Evolutionary conservation across 306 rosid species (phyloP), one percentile per base, ranked within the genome.

Genomic region (Sechiopsis laciniata): DNA sequence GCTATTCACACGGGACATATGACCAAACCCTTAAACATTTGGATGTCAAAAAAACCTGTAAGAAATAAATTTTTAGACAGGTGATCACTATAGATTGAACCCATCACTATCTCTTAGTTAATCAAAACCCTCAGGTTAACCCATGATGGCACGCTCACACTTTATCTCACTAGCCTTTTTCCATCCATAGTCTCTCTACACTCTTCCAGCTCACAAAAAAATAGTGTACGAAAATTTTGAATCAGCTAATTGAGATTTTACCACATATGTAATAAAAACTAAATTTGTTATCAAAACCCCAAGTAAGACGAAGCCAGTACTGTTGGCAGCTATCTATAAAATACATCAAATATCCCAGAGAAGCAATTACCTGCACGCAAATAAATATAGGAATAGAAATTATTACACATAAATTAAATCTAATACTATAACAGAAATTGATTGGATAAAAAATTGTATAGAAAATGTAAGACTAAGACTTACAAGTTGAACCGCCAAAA

Each of bases 181-280:
- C 70, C 21, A 37, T 63, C 8, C 21, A 29, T 15, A 16, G 50
- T 62, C 70, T 63, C 70, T 37, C 50, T 8, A n/a, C 24, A 35
- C 13, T 32, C 51, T 8, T 63, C 70, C 20, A 15, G 7, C 6
- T 15, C 50, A 16, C 21, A 32, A 21, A 50, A 19, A 69, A 13
- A 8, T 55, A 19, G 50, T 55, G 37, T 19, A 72, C 56, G 29
- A 15, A 19, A 72, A 55, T 5, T 19, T 35, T 4, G 59, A 55
- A 75, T 60, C 45, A 70, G 72, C 35, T 66, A 71, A 55, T 68
- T 60, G 19, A 71, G 66, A 58, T 50, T 68, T 85, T 91, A 94
- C 99, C 97, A 52, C 95, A 87, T 58, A 94, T 89, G 78, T 94
- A 94, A 79, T 94, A 94, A 83, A 94, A 94, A 83, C 92, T 94